phyloP scores from a whole-genome alignment of 371 early-diverging fungal species.

The Rhizomucor pusillus region DNA sequence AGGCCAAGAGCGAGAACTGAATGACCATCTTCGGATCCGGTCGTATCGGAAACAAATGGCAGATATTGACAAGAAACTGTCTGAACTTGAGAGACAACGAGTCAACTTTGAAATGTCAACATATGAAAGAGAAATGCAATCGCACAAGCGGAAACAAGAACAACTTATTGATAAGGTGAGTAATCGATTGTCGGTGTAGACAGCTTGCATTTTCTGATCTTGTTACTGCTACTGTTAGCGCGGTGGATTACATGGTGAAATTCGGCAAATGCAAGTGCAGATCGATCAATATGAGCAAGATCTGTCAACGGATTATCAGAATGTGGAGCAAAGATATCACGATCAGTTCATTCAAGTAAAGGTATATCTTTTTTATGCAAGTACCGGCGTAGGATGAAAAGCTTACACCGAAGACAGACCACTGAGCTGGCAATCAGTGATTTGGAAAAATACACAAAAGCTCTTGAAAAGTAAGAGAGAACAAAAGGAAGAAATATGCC shows the following conservation, averaged over 20 bases:
- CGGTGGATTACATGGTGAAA: slow-evolving; percentile 79
- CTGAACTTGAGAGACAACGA: slow-evolving; percentile 25
- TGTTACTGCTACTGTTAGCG: slow-evolving; percentile 31
- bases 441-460: slow-evolving; percentile 83
- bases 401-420: slow-evolving; percentile 31
- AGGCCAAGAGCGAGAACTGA: slow-evolving; percentile 57
- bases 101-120: slow-evolving; percentile 17
- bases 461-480: slow-evolving; percentile 70
- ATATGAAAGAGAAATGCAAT: slow-evolving; percentile 31
- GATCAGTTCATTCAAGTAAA: slow-evolving; percentile 68
- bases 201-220: neutral
- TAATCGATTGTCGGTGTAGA: neutral
- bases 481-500: neutral
- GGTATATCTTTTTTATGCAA: slow-evolving; percentile 17
- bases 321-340: slow-evolving; percentile 70
- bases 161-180: slow-evolving; percentile 54
- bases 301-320: slow-evolving; percentile 71
- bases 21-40: slow-evolving; percentile 67
- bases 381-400: slow-evolving; percentile 1
- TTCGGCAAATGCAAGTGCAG: slow-evolving; percentile 82
- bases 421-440: slow-evolving; percentile 79
- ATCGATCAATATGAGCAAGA: slow-evolving; percentile 57
- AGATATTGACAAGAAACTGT: slow-evolving; percentile 32
- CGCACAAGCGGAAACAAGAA: slow-evolving; percentile 44
- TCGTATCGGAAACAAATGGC: slow-evolving; percentile 33